Base-by-base conservation (phyloP, 2,329 filamentous ascomycete genomes). In the Paraphaeosphaeria minitans region DNA sequence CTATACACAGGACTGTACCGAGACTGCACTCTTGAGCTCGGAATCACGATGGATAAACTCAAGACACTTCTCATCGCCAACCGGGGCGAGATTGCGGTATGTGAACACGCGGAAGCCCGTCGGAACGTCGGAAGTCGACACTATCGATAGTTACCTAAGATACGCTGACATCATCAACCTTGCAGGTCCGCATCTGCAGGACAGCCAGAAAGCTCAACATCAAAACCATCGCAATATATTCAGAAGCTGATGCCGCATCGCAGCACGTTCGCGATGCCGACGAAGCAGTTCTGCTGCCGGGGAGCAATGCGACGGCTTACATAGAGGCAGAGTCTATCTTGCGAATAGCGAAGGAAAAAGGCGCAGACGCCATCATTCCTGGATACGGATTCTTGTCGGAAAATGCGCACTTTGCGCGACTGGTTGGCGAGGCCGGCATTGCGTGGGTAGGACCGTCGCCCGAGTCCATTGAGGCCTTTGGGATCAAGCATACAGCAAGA, bases 311-410 rank as follows among this genome's bases (percentile, higher is more conserved):
- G 42, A 80, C 78, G 27, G 82, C 80, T 3, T 85, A 85, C 62
- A 80, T 80, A 13, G 77, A 84, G 60, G 78, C 77, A 70, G 73
- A 77, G 9, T 65, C 69, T 22, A 83, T 85, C 39, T 74, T 88
- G 19, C 68, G 77, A 4, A 79, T 87, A n/a, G 85, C 85, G 10
- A 80, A 79, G 43, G 69, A 77, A 3, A 75, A 80, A 14, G 67
- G 75, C 2, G 83, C 75, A 2, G 81, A 89, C 60, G 86, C 85
- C 3, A 81, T 90, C 16, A 86, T 88, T 51, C 87, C 87, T 0
- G 87, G 88, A 1, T 90, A 90, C 75, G 88, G 88, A 0, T 89
- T 89, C 59, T 73, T 90, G 1, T 84, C 84, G 0, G 87, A 90
- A 58, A 87, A 89, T 67, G 81, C 84, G 4, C 79, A 83, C 4